Base-by-base conservation (phyloP, 345 rosid species). In the Bruguiera gymnorhiza region DNA sequence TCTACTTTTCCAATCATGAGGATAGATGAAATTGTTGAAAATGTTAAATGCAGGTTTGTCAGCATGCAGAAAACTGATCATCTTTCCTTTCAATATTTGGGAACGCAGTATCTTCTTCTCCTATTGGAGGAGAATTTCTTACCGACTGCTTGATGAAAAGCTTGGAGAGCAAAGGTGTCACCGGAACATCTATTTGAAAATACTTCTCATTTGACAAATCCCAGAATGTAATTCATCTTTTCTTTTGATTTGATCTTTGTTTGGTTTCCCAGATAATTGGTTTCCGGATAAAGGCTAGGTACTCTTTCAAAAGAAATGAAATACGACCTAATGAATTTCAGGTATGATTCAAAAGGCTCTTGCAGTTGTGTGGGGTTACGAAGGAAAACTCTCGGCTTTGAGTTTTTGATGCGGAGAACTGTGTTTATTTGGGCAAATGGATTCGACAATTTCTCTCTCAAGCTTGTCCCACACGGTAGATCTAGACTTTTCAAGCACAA, bases 221-320 rank as follows among this genome's bases (percentile, higher is more conserved):
- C 56, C 62, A 6, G 43, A 23, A 7, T 16, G n/a, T 51, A 8
- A 15, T 66, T 75, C 15, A 32, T 67, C 16, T 54, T 65, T 54
- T 16, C 68, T 55, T 74, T 67, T 23, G 18, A 36, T 63, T 52
- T 29, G 39, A 64, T 15, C 72, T 31, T 73, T 80, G 26, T 66
- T 66, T 73, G 70, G 26, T 66, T 73, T 62, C 85, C 74, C 83
- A 96, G 99, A 89, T 24, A 24, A 24, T 66, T 73, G 70, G 26
- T 66, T 73, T 62, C 85, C 74, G 92, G 99, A 89, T 96, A 77
- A 90, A 77, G 81, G 98, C 99, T 16, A 92, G 98, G 80, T 96
- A 96, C 76, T 92, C 99, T 37, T 96, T 92, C 81, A 92, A 90
- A 87, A 86, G 99, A 81, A 92, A 92, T 82, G 99, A 96, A 80